A percentile compares a stretch with the other conserved stretches of the same genome.
Evolutionary conservation across 345 rosid genomes (phyloP).

Genomic region (Arabis alpina): DNA sequence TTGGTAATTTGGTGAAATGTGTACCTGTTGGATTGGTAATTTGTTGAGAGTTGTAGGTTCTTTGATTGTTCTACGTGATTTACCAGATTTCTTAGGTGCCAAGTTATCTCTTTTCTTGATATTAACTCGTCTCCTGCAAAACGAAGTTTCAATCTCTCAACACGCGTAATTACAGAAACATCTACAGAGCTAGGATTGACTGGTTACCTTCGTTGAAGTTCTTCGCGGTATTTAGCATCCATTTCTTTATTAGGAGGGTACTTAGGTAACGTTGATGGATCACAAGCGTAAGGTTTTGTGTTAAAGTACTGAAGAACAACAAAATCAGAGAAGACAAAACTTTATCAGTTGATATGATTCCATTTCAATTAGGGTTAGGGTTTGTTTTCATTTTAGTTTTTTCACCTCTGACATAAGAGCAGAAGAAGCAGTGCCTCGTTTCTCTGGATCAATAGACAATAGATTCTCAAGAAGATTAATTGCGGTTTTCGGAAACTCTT

Average conservation of each 20-base stretch:
- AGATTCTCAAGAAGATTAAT: conserved; percentile 59
- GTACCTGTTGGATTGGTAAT: conserved; percentile 49
- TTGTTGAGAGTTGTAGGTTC: conserved; percentile 41
- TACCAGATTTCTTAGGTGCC: conserved; percentile 48
- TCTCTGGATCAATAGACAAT: conserved; percentile 65
- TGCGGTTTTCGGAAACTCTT: conserved; percentile 54
- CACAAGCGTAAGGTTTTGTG: conserved; percentile 66
- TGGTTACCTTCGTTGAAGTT: conserved; percentile 57
- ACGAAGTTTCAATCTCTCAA: neutral
- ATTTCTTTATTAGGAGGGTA: conserved; percentile 81
- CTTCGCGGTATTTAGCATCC: conserved; percentile 76
- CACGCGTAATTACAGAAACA: neutral
- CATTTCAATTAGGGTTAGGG: neutral
- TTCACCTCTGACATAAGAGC: conserved; percentile 65
- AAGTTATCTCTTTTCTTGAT: conserved; percentile 46
- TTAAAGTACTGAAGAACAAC: conserved; percentile 57
- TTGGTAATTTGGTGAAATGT: neutral
- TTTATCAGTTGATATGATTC: neutral
- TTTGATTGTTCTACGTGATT: conserved; percentile 48
- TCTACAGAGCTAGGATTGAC: neutral
- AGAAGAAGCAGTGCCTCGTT: conserved; percentile 77
- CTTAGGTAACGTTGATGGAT: conserved; percentile 74
- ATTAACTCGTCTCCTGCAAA: conserved; percentile 57
- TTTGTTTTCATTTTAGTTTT: neutral
- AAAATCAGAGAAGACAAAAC: neutral